Evolutionary conservation across 306 rosid genomes (phyloP).

Genomic region (Cicer arietinum): DNA sequence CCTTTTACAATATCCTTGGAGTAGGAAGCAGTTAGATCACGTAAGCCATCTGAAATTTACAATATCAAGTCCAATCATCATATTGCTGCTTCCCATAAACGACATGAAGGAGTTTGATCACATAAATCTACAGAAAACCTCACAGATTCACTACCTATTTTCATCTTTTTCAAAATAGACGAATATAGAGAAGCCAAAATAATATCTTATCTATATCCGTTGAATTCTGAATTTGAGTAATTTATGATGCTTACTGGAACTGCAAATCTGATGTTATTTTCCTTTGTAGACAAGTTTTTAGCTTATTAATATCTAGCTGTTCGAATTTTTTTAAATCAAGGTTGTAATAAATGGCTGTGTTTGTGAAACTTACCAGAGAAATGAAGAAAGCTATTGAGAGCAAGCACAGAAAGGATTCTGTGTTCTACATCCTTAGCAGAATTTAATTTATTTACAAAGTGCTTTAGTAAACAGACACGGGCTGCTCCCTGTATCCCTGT

Average conservation of each 20-base stretch:
- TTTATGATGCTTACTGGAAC: slow-evolving; percentile 28
- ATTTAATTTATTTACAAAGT: slow-evolving; percentile 66
- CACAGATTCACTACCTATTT: slow-evolving; percentile 9
- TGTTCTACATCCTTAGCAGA: slow-evolving; percentile 70
- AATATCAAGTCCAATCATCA: slow-evolving; percentile 39
- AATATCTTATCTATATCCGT: slow-evolving; percentile 37
- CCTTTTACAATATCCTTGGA: slow-evolving; percentile 69
- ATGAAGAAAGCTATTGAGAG: slow-evolving; percentile 70
- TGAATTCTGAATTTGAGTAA: slow-evolving; percentile 33
- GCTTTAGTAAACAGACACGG: slow-evolving; percentile 74
- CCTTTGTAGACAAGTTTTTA: slow-evolving; percentile 17
- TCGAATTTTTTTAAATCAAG: slow-evolving; percentile 22
- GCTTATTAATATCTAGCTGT: not conserved
- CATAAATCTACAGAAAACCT: slow-evolving; percentile 25
- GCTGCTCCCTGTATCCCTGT: slow-evolving; percentile 86
- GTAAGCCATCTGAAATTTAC: slow-evolving; percentile 75
- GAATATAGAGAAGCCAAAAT: slow-evolving; percentile 8
- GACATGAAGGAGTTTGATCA: slow-evolving; percentile 11
- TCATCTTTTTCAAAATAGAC: not conserved
- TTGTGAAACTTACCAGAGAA: slow-evolving; percentile 66
- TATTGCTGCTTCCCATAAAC: slow-evolving; percentile 5
- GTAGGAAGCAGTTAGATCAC: slow-evolving; percentile 54
- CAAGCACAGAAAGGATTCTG: slow-evolving; percentile 84
- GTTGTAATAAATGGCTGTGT: slow-evolving; percentile 7
- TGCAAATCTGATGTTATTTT: not conserved